Percentiles rank a stretch among this genome's conserved stretches.
phyloP scores from a whole-genome alignment of 495 filamentous ascomycete genomes.

The Neurospora sp. region DNA sequence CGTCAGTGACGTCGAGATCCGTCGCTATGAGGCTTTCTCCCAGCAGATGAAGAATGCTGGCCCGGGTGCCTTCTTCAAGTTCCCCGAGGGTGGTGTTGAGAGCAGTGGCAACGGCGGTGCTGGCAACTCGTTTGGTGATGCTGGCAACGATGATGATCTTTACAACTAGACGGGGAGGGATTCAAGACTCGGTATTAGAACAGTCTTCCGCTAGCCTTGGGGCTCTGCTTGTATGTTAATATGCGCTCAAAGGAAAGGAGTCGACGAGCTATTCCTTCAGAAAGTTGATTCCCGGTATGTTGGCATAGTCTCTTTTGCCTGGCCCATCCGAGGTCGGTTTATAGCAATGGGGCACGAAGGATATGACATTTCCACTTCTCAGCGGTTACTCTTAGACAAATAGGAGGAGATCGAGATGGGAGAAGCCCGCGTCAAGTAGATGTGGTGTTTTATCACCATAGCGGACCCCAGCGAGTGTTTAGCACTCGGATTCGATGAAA shows the following conservation, averaged over 20 bases:
- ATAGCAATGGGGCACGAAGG: background rate
- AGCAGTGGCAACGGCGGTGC: constrained; percentile 35
- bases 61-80: constrained; percentile 92
- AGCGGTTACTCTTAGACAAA: background rate
- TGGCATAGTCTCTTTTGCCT: background rate
- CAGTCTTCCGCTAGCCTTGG: background rate
- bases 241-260: background rate
- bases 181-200: background rate
- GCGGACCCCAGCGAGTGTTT: background rate
- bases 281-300: background rate
- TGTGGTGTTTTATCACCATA: background rate
- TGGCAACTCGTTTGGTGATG: constrained; percentile 65
- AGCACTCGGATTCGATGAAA: background rate
- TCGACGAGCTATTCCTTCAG: background rate
- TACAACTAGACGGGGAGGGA: constrained; percentile 41
- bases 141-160: constrained; percentile 81
- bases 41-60: constrained; percentile 98
- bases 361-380: background rate
- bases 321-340: background rate
- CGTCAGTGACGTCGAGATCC: constrained; percentile 92
- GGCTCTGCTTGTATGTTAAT: background rate
- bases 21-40: constrained; percentile 94
- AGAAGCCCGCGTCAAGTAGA: background rate
- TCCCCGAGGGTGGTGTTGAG: constrained; percentile 64
- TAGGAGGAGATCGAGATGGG: background rate